phyloP scores from a whole-genome alignment of 495 filamentous ascomycete genomes.

The Pyrenula aspistea region DNA sequence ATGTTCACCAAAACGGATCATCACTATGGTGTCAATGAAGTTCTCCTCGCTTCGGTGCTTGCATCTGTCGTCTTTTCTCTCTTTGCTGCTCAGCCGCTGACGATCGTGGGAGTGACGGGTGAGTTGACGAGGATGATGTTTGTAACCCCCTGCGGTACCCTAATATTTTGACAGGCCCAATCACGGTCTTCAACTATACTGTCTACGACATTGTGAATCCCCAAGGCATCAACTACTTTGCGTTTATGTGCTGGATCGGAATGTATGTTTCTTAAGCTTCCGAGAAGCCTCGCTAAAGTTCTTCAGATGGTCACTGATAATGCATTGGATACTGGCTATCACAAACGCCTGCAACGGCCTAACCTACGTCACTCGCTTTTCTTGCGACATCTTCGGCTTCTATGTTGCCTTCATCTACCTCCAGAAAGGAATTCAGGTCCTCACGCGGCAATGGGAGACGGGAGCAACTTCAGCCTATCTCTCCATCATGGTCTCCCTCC shows the following conservation, averaged over 20 bases:
- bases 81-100: conserved; percentile 65
- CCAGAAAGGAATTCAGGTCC: conserved; percentile 72
- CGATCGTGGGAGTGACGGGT: conserved; percentile 86
- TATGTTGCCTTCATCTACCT: conserved; percentile 83
- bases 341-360: conserved; percentile 73
- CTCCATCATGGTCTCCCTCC: conserved; percentile 57
- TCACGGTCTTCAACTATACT: conserved; percentile 81
- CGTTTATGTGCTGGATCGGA: conserved; percentile 80
- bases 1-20: conserved; percentile 75
- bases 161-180: conserved; percentile 42
- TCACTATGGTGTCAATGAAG: conserved; percentile 77
- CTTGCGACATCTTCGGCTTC: conserved; percentile 80
- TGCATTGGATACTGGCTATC: conserved; percentile 70
- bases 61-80: conserved; percentile 67
- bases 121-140: conserved; percentile 7
- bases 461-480: conserved; percentile 58
- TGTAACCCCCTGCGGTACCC: neutral
- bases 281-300: neutral
- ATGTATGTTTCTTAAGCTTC: conserved; percentile 31
- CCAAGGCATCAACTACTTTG: conserved; percentile 58
- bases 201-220: conserved; percentile 71
- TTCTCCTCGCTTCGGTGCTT: conserved; percentile 65
- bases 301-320: conserved; percentile 58
- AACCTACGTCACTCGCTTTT: conserved; percentile 72
- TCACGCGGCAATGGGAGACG: conserved; percentile 48